Percentiles rank a stretch among this genome's conserved stretches.
phyloP scores from a whole-genome alignment of 225 moss, liverwort and hornwort genomes.

The Physcomitrium patens region DNA sequence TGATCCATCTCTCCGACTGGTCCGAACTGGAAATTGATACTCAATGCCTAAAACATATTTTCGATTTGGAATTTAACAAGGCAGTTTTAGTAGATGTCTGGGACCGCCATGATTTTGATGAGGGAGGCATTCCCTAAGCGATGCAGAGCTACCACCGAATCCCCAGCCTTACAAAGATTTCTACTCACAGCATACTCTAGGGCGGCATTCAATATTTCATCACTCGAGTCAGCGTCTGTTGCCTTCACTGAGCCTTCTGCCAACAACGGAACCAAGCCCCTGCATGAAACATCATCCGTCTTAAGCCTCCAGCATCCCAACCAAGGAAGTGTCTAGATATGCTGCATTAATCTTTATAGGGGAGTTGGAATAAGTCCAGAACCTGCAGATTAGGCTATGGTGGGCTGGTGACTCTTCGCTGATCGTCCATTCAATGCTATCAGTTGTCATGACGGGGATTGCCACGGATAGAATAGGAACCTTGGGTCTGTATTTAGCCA shows the following conservation, averaged over 20 bases:
- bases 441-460: slow-evolving; percentile 93
- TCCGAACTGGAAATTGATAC: no score
- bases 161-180: slow-evolving; percentile 82
- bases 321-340: not conserved
- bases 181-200: slow-evolving; percentile 81
- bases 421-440: slow-evolving; percentile 84
- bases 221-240: slow-evolving; percentile 81
- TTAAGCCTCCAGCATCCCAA: not conserved
- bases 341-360: no score
- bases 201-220: slow-evolving; percentile 84
- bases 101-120: slow-evolving; percentile 96
- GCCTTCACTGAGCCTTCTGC: slow-evolving; percentile 94
- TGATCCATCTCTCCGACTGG: no score
- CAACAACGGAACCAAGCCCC: slow-evolving; percentile 89
- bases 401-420: slow-evolving; percentile 96
- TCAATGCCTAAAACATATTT: no score
- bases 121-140: slow-evolving; percentile 88
- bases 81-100: slow-evolving; percentile 49
- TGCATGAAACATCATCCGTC: slow-evolving; percentile 38
- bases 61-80: not conserved
- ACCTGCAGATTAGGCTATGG: slow-evolving; percentile 83
- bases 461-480: slow-evolving; percentile 94
- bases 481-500: slow-evolving; percentile 85
- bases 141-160: slow-evolving; percentile 90
- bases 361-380: not conserved